These are phyloP conservation scores for Pseudoturritis turrita DNA, from an alignment of 345 rosid species.

Conservation along the genomic window DNA sequence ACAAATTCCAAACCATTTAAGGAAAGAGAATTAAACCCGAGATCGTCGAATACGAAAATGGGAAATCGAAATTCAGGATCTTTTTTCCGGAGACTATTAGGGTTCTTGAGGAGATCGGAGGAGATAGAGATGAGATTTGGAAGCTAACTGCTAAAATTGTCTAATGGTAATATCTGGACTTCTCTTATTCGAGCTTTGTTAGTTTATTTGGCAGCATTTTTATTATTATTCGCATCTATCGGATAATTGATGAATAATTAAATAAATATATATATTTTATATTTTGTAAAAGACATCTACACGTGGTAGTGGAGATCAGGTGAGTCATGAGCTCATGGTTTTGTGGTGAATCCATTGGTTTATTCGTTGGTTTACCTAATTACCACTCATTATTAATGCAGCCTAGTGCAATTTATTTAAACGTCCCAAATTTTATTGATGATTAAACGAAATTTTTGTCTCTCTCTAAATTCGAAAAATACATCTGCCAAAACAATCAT, in stretches of 20 bases:
- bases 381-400: not conserved
- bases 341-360: constrained; percentile 5
- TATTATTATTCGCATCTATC: constrained; percentile 11
- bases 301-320: not conserved
- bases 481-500: not conserved
- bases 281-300: not conserved
- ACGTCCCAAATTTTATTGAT: too few species aligned
- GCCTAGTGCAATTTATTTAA: not conserved
- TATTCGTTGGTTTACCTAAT: constrained; percentile 3
- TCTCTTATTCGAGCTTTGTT: constrained; percentile 16
- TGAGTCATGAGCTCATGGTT: constrained; percentile 16
- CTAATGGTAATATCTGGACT: constrained; percentile 9
- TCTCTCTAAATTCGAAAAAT: not conserved
- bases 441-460: not conserved
- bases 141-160: constrained; percentile 5
- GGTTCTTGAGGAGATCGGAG: constrained; percentile 24
- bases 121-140: not conserved
- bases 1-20: constrained; percentile 18
- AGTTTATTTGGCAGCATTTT: constrained; percentile 10
- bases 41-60: not conserved
- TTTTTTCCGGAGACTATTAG: constrained; percentile 2
- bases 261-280: not conserved
- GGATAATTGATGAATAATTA: not conserved
- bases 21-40: constrained; percentile 3
- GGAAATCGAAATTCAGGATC: not conserved